Base-by-base conservation (phyloP, 208 protist species). In the Porcisia hertigi region DNA sequence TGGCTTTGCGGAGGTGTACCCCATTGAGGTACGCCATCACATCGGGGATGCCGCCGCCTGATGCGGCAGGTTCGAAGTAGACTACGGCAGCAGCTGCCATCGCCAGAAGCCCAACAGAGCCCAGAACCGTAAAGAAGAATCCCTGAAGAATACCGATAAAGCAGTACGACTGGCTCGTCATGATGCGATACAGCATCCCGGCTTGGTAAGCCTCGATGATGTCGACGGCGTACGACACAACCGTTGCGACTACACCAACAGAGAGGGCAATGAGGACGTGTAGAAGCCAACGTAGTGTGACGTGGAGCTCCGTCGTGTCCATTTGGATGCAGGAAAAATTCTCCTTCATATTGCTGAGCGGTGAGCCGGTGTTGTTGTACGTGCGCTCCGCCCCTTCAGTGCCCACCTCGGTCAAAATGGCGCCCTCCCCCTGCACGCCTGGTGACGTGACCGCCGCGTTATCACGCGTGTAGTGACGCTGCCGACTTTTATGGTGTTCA, bases 1-100 rank as follows among this genome's bases (percentile, higher is more conserved):
- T 92, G 57, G 94, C 92, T 57, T 95, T 88, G n/a, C 84, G 94
- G 52, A 98, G 70, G 52, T 96, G 83, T 6, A 98, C 94, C 39
- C 97, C 97, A 77, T 99, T 98, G 12, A 99, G 84, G 77, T 98
- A 97, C 11, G 92, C 93, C 79, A 97, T 98, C 20, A 97, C 92
- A 54, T 98, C 95, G 14, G 95, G 94, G 49, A 98, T 96, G 49
- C 94, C 94, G 43, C 90, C 88, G 45, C 94, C 94, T 0, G 87
- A 77, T 14, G 94, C 94, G n/a, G 88, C 88, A 11, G 92, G 92
- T 79, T 97, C 92, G 72, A 94, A 82, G 75, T 86, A 96, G 41
- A 96, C 86, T 2, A 97, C 88, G 45, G 95, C 92, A 39, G 77
- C 83, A 7, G 91, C 73, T 7, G 89, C 85, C 36, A 93, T 64